A percentile compares a stretch with the other conserved stretches of the same genome.
Conservation (phyloP, 176 grass and related monocot species). For the Lolium perenne region DNA sequence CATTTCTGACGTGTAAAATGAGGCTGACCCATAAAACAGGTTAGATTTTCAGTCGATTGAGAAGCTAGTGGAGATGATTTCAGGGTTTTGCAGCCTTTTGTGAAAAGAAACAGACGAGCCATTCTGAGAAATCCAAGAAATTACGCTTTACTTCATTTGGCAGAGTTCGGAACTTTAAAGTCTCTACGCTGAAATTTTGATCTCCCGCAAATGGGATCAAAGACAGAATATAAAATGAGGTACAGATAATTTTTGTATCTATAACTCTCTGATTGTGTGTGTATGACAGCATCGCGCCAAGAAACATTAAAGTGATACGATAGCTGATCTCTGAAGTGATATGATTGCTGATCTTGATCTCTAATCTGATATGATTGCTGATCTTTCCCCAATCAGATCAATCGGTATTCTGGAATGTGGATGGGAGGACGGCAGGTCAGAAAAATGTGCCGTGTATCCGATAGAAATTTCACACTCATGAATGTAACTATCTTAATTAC, state of each 20-base stretch:
- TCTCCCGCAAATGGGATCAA: not conserved
- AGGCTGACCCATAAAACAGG: not conserved
- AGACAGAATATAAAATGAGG: not conserved
- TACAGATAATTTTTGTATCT: not conserved
- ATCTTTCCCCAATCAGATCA: not conserved
- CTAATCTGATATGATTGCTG: not conserved
- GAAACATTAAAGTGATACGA: not conserved
- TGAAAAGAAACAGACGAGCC: not conserved
- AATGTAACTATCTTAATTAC: not conserved
- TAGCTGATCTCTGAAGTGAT: not conserved
- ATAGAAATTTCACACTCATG: not conserved
- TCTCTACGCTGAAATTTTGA: not conserved
- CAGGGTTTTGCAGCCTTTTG: not conserved
- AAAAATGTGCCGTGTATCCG: not conserved
- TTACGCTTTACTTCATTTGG: not conserved
- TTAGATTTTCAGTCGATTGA: not conserved
- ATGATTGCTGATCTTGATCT: not conserved
- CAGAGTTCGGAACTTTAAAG: not conserved
- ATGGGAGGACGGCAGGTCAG: not conserved
- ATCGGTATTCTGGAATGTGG: not conserved
- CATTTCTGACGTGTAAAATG: not conserved
- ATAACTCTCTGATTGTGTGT: not conserved
- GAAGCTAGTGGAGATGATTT: not conserved
- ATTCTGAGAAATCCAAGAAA: not conserved
- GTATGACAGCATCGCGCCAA: not conserved